Base-by-base conservation (phyloP, 2,329 filamentous ascomycete genomes). In the Scorias spongiosa region DNA sequence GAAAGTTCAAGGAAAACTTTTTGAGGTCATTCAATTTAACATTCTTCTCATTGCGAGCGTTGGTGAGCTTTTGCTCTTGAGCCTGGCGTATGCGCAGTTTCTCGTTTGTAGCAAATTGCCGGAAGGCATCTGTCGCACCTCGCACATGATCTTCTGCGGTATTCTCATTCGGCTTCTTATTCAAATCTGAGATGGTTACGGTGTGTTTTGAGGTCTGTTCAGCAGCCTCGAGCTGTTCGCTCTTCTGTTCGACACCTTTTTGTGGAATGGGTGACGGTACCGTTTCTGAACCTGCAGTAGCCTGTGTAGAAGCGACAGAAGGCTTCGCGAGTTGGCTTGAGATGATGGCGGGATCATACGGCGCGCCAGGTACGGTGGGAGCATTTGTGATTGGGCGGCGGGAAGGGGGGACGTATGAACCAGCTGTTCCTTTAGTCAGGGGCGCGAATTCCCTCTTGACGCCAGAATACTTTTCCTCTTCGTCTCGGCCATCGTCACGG, bases 391-490 rank as follows among this genome's bases (percentile, higher is more conserved):
- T 84, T 8, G 88, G 82, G 53, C 91, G 78, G 61, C 85, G 77
- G 14, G 85, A 89, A 4, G 91, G 91, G 29, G 91, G 89, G 0
- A 83, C 93, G 62, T 98, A 98, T 63, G 85, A 89, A 63, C 78
- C 78, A 17, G 72, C 63, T 43, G 71, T 69, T 9, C 74, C 70
- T 45, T 70, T 72, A 26, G 68, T 61, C 29, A 93, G 69, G n/a
- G 81, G 74, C 5, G 81, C 75, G 54, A 82, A 82, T 44, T 69
- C 66, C 50, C 89, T 80, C 49, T 81, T 81, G 44, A 98, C 91
- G 59, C 89, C 89, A 58, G 88, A 95, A 66, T 96, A 96, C 78
- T 91, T 95, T 59, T 93, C 88, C 66, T 98, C 91, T 64, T 98
- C 91, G 51, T 94, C 85, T 26, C 74, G 63, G 11, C 77, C 80